Conservation (phyloP, 306 rosid genomes). For the Sindora glabra region DNA sequence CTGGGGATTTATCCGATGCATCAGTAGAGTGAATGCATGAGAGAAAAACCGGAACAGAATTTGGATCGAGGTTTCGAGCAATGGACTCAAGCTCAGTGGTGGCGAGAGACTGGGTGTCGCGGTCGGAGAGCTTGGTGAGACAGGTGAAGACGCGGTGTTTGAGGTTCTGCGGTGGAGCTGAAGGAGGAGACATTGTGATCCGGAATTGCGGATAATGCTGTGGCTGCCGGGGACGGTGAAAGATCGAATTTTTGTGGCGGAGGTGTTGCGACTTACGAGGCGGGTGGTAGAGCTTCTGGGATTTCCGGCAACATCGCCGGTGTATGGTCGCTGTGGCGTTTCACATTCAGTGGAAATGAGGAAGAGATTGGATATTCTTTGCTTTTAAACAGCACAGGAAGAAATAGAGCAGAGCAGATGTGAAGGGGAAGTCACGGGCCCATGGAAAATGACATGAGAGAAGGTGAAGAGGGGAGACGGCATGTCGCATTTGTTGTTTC, state of each 20-base stretch:
- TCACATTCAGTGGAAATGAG: no score
- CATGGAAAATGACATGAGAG: no score
- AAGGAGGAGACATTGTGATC: constrained; percentile 43
- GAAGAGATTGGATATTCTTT: no score
- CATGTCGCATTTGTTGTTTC: no score
- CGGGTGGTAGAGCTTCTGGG: constrained; percentile 14
- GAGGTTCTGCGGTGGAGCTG: constrained; percentile 38
- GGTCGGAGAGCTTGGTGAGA: constrained; percentile 92
- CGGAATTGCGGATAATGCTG: not conserved
- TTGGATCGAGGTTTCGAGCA: constrained; percentile 52
- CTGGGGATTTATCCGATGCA: constrained; percentile 73
- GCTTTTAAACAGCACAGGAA: no score
- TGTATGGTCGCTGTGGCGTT: no score
- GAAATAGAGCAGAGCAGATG: no score
- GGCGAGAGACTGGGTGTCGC: constrained; percentile 78
- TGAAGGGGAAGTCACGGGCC: no score
- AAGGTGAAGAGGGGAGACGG: no score
- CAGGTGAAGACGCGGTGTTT: constrained; percentile 75
- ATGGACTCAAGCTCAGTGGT: constrained; percentile 61
- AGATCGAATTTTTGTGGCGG: not conserved
- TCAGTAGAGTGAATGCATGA: constrained; percentile 82
- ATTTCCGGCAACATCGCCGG: constrained; percentile 65
- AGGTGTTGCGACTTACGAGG: not conserved
- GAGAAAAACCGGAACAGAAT: constrained; percentile 51
- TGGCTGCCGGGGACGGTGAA: not conserved